phyloP scores from a whole-genome alignment of 805 yeast species.

The Barnettozyma wickerhamii region DNA sequence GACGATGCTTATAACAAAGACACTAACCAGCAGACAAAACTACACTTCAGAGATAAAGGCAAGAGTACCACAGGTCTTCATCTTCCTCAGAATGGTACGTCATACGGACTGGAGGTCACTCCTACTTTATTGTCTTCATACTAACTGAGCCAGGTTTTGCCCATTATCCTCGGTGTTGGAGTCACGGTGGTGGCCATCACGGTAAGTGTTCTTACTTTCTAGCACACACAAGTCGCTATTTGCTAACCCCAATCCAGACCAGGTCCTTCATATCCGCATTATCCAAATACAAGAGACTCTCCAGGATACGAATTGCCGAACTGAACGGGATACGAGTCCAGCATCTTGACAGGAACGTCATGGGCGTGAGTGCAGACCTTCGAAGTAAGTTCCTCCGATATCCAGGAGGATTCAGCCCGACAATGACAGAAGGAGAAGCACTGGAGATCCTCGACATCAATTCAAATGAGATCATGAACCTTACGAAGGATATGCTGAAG shows the following conservation, averaged over 20 bases:
- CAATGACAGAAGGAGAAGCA: slow-evolving; percentile 71
- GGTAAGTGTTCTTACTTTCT: slow-evolving; percentile 22
- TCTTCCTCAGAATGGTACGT: too few relatives aligned
- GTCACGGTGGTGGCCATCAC: slow-evolving; percentile 49
- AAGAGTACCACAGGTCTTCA: too few relatives aligned
- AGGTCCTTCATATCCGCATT: slow-evolving; percentile 35
- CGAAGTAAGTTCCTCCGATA: slow-evolving; percentile 32
- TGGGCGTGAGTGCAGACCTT: slow-evolving; percentile 18
- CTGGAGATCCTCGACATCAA: slow-evolving; percentile 56
- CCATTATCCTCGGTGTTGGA: slow-evolving; percentile 52
- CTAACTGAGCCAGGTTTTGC: slow-evolving; percentile 46
- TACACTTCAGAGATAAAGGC: too few relatives aligned
- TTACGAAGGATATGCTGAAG: slow-evolving; percentile 49
- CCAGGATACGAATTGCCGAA: slow-evolving; percentile 35
- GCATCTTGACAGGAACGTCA: slow-evolving; percentile 9
- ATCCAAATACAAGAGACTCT: slow-evolving; percentile 27
- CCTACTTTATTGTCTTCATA: too few relatives aligned
- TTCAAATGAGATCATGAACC: slow-evolving; percentile 48
- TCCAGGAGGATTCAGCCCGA: slow-evolving; percentile 59
- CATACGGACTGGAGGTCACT: too few relatives aligned
- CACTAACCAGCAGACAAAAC: too few relatives aligned
- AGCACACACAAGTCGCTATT: not conserved
- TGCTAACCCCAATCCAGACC: slow-evolving; percentile 15
- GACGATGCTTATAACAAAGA: too few relatives aligned
- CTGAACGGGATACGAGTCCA: slow-evolving; percentile 32